A percentile compares a stretch with the other conserved stretches of the same genome.
These are phyloP conservation scores for Cornus florida DNA, from an alignment of 148 eudicot species.

Conservation along the genomic window DNA sequence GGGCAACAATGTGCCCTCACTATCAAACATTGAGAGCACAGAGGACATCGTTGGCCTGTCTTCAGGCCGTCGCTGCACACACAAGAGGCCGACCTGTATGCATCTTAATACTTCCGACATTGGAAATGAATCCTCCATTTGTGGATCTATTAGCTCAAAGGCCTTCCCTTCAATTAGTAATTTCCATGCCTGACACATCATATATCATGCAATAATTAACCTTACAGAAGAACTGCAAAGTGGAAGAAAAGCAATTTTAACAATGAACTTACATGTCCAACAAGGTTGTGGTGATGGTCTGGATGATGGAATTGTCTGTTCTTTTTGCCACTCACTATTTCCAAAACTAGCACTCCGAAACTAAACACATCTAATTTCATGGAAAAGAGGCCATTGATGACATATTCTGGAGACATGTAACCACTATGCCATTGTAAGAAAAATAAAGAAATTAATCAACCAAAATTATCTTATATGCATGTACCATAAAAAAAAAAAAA, in stretches of 20 bases:
- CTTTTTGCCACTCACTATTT: slow-evolving; percentile 40
- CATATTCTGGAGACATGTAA: slow-evolving; percentile 62
- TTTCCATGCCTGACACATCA: slow-evolving; percentile 28
- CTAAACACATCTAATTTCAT: slow-evolving; percentile 51
- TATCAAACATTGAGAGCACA: slow-evolving; percentile 23
- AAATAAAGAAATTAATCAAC: not conserved
- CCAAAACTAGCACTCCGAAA: slow-evolving; percentile 47
- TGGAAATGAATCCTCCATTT: not conserved
- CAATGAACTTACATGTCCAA: slow-evolving; percentile 37
- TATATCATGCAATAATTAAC: not conserved
- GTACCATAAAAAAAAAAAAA: too few species aligned
- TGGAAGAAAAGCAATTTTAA: not conserved
- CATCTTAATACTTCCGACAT: not conserved
- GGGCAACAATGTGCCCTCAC: slow-evolving; percentile 7
- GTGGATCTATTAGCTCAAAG: slow-evolving; percentile 7
- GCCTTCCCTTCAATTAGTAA: slow-evolving; percentile 23
- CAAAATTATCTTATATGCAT: not conserved
- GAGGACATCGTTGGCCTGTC: slow-evolving; percentile 25
- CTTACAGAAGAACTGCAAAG: not conserved
- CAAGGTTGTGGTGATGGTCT: slow-evolving; percentile 31
- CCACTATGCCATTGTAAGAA: slow-evolving; percentile 26
- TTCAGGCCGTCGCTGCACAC: slow-evolving; percentile 18
- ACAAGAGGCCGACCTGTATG: slow-evolving; percentile 23
- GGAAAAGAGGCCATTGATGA: slow-evolving; percentile 40
- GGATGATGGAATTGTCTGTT: slow-evolving; percentile 29